Conservation (phyloP, 2,329 filamentous ascomycete species). For the Aspergillus udagawae region DNA sequence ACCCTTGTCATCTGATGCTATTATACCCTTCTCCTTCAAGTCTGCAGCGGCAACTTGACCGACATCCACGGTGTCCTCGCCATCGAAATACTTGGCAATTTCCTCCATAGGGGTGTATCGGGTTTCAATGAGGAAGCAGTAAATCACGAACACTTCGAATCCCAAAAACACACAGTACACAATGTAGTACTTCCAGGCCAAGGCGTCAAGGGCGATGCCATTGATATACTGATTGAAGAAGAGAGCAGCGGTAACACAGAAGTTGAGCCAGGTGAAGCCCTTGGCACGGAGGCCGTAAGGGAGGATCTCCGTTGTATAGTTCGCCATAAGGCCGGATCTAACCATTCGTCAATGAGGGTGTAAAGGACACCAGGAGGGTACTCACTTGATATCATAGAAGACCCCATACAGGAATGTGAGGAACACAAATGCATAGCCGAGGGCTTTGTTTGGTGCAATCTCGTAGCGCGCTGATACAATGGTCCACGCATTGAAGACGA, state of each 20-base stretch:
- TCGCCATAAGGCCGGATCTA: not conserved
- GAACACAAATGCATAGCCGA: constrained; percentile 36
- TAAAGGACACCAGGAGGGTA: not conserved
- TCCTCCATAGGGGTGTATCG: constrained; percentile 11
- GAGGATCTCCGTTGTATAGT: not conserved
- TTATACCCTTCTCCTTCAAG: not conserved
- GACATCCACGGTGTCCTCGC: not conserved
- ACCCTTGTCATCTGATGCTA: not conserved
- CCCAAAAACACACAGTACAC: constrained; percentile 13
- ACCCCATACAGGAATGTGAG: constrained; percentile 41
- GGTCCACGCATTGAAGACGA: constrained; percentile 39
- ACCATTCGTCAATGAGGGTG: not conserved
- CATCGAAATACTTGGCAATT: constrained; percentile 12
- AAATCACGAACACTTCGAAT: constrained; percentile 7
- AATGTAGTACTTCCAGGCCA: constrained; percentile 22
- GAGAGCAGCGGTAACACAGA: not conserved
- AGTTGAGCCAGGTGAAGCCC: not conserved
- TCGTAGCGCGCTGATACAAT: constrained; percentile 33
- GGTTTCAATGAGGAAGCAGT: constrained; percentile 12
- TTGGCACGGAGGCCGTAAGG: not conserved
- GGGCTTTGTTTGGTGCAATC: constrained; percentile 21
- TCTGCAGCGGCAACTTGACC: not conserved
- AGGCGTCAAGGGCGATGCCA: constrained; percentile 17
- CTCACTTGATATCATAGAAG: constrained; percentile 28
- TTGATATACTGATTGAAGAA: constrained; percentile 22